phyloP scores from a whole-genome alignment of 2,329 filamentous ascomycete species.

The Cordyceps javanica region DNA sequence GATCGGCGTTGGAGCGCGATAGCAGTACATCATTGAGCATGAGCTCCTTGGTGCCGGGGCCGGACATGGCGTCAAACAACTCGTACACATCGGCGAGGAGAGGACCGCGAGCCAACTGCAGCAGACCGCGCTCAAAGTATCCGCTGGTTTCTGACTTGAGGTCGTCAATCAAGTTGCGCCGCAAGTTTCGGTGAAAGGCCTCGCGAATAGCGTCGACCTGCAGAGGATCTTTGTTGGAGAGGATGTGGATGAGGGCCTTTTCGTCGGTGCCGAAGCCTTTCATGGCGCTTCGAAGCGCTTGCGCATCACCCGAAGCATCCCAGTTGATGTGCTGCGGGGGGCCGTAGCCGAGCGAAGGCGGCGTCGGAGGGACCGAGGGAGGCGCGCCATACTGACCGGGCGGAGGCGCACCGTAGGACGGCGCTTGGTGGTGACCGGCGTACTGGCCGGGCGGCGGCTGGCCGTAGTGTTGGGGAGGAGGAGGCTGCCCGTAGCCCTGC shows the following conservation, averaged over 20 bases:
- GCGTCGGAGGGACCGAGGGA: constrained; percentile 44
- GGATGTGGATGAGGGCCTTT: constrained; percentile 61
- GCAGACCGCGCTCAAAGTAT: constrained; percentile 67
- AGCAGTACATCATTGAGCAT: constrained; percentile 84
- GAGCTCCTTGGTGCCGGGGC: constrained; percentile 78
- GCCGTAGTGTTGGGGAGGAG: constrained; percentile 22
- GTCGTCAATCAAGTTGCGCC: constrained; percentile 66
- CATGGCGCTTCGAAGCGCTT: constrained; percentile 74
- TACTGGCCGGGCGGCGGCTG: constrained; percentile 24
- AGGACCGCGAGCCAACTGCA: constrained; percentile 73
- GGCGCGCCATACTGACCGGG: constrained; percentile 36
- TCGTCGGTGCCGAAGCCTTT: constrained; percentile 92
- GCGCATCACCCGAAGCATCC: constrained; percentile 63
- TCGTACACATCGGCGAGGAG: constrained; percentile 68
- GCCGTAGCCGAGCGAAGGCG: constrained; percentile 69
- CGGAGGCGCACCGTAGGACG: constrained; percentile 20
- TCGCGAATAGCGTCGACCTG: constrained; percentile 64
- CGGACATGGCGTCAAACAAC: constrained; percentile 66
- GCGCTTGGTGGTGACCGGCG: constrained; percentile 16
- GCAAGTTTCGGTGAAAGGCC: constrained; percentile 59
- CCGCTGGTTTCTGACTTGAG: constrained; percentile 71
- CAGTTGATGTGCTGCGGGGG: constrained; percentile 62
- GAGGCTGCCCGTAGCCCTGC: constrained; percentile 21
- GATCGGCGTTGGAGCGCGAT: constrained; percentile 76
- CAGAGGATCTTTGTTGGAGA: constrained; percentile 69